Conservation (phyloP, 1,284 basidiomycete genomes). For the Ganoderma meredithae region DNA sequence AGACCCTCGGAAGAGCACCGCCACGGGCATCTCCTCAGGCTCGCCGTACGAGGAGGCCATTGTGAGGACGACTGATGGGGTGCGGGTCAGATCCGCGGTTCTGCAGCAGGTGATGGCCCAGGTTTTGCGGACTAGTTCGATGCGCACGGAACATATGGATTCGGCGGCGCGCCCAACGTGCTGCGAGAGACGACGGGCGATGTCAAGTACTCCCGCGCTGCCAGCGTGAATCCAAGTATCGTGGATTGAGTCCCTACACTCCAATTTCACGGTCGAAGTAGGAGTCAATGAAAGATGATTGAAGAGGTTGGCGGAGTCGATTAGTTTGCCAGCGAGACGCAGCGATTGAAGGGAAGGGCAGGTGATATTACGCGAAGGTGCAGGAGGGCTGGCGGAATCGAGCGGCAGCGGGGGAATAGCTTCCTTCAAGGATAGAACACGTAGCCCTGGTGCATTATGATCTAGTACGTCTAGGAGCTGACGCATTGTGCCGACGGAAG, state of each 20-base stretch:
- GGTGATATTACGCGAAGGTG: background rate
- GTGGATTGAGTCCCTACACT: background rate
- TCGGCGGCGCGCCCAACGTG: background rate
- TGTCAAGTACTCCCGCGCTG: background rate
- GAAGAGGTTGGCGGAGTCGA: background rate
- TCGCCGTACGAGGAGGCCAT: background rate
- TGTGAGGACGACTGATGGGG: background rate
- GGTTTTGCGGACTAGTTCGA: background rate
- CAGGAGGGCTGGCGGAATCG: background rate
- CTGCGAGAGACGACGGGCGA: slow-evolving; percentile 1
- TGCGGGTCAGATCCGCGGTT: background rate
- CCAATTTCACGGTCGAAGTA: background rate
- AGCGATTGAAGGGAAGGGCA: background rate
- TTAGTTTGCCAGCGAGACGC: background rate
- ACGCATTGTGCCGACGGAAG: background rate
- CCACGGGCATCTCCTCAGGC: background rate
- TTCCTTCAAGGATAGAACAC: background rate
- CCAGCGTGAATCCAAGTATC: background rate
- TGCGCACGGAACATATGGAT: background rate
- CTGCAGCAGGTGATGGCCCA: background rate
- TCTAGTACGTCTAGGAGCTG: background rate
- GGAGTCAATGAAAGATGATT: background rate
- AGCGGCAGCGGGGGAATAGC: background rate
- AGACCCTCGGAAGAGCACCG: background rate
- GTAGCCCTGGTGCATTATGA: background rate